Evolutionary conservation across 176 grass and related monocot species (phyloP).

Genomic region (Calamus simplicifolius): DNA sequence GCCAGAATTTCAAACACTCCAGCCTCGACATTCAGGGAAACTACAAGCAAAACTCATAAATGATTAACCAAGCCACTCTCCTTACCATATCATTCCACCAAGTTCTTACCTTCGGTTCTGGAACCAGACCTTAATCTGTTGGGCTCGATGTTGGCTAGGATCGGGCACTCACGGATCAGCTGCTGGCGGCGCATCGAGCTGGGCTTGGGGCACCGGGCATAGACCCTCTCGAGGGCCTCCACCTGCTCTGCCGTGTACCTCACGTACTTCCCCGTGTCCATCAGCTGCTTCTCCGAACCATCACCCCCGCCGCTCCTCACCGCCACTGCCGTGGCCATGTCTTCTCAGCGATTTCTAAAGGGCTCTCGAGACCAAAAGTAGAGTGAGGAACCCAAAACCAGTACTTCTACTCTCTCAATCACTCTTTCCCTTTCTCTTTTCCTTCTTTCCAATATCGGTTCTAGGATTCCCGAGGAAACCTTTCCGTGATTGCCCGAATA

Average conservation of each 20-base stretch:
- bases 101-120: constrained; percentile 19
- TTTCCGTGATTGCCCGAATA: constrained; percentile 3
- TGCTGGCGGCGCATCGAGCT: constrained; percentile 13
- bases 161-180: constrained; percentile 14
- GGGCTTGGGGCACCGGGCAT: constrained; percentile 89
- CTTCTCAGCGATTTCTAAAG: constrained; percentile 3
- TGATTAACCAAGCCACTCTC: no score
- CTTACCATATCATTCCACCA: no score
- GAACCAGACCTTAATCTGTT: constrained; percentile 23
- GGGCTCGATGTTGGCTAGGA: constrained; percentile 17
- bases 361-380: constrained; percentile 9
- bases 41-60: no score
- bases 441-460: constrained; percentile 8
- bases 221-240: constrained; percentile 91
- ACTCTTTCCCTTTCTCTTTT: constrained; percentile 22
- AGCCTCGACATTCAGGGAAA: no score
- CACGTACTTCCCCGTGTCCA: constrained; percentile 92
- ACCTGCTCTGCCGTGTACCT: constrained; percentile 96
- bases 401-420: constrained; percentile 9
- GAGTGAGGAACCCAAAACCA: constrained; percentile 7
- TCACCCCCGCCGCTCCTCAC: constrained; percentile 47
- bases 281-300: constrained; percentile 45
- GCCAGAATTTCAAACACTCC: background rate
- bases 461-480: constrained; percentile 9
- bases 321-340: constrained; percentile 75